phyloP scores from a whole-genome alignment of 2,329 filamentous ascomycete genomes.

The Lasiodiplodia gonubiensis region DNA sequence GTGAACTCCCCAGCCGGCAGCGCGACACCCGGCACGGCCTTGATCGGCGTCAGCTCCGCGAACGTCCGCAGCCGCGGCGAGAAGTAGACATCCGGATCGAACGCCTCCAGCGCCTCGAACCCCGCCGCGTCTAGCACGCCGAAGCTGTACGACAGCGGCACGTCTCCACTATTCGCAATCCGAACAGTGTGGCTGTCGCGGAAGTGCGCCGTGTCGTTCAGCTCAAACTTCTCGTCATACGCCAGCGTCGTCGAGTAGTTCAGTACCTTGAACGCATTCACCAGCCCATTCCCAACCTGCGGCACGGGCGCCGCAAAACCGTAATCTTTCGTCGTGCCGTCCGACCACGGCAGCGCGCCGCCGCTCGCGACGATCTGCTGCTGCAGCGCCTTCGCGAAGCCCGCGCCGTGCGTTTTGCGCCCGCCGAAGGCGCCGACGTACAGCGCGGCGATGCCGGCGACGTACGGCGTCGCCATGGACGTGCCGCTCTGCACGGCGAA shows the following conservation, averaged over 20 bases:
- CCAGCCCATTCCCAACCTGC: slow-evolving; percentile 66
- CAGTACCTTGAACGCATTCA: slow-evolving; percentile 66
- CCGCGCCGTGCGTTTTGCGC: slow-evolving; percentile 34
- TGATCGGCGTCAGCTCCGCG: slow-evolving; percentile 1
- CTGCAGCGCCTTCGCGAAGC: slow-evolving; percentile 37
- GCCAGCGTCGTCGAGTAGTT: slow-evolving; percentile 60
- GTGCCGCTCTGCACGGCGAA: slow-evolving; percentile 63
- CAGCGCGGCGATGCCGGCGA: slow-evolving; percentile 54
- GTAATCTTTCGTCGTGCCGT: slow-evolving; percentile 16
- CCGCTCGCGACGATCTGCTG: slow-evolving; percentile 40
- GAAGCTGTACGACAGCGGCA: slow-evolving; percentile 59
- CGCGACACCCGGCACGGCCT: slow-evolving; percentile 31
- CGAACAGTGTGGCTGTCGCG: slow-evolving; percentile 57
- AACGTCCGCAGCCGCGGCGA: slow-evolving; percentile 32
- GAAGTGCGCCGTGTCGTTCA: slow-evolving; percentile 69
- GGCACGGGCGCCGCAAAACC: slow-evolving; percentile 53
- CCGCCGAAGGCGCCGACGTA: slow-evolving; percentile 37
- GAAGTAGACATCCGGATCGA: slow-evolving; percentile 33
- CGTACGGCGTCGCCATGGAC: slow-evolving; percentile 65
- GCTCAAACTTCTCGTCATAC: slow-evolving; percentile 63
- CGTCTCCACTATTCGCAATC: slow-evolving; percentile 60
- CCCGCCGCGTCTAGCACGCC: slow-evolving; percentile 58
- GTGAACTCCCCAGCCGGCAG: slow-evolving; percentile 34
- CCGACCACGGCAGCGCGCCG: slow-evolving; percentile 35
- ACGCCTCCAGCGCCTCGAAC: slow-evolving; percentile 56